A percentile compares a stretch with the other conserved stretches of the same genome.
Conservation (phyloP, 352 stramenopile genomes). For the Lagenidium sp. region DNA sequence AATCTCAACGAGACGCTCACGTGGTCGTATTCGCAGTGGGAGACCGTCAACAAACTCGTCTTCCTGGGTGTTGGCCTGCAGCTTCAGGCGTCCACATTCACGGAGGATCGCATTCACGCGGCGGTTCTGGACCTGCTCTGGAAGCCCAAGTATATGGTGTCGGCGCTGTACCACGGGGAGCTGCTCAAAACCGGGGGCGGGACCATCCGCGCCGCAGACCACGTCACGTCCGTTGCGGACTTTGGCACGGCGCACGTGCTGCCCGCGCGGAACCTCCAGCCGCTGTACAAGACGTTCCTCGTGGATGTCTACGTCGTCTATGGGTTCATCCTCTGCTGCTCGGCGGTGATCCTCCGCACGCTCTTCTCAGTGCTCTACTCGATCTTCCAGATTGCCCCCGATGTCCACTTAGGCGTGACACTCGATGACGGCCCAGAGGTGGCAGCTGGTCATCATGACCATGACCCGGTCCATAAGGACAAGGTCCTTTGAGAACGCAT, state of each 20-base stretch:
- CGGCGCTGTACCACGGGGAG: constrained; percentile 38
- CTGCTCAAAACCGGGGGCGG: constrained; percentile 56
- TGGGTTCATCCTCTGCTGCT: constrained; percentile 67
- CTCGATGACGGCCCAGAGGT: constrained; percentile 17
- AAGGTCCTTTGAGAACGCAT: too few relatives aligned
- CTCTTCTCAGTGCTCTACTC: constrained; percentile 59
- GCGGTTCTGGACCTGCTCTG: constrained; percentile 29
- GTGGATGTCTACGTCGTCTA: constrained; percentile 86
- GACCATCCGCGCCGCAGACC: constrained; percentile 34
- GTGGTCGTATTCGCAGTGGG: constrained; percentile 29
- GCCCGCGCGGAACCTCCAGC: constrained; percentile 46
- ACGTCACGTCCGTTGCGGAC: constrained; percentile 40
- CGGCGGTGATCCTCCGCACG: constrained; percentile 75
- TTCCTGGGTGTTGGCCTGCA: constrained; percentile 39
- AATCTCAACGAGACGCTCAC: too few relatives aligned
- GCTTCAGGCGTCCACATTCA: constrained; percentile 28
- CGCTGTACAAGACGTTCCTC: constrained; percentile 77
- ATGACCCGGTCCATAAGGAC: too few relatives aligned
- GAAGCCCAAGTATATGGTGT: constrained; percentile 22
- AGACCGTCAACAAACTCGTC: constrained; percentile 51
- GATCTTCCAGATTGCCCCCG: constrained; percentile 39
- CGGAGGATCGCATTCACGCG: constrained; percentile 17
- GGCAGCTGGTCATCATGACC: too few relatives aligned
- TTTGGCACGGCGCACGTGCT: constrained; percentile 43
- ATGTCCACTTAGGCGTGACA: constrained; percentile 14